phyloP scores from a whole-genome alignment of 139 green algal species.

The Tetradesmus obliquus region DNA sequence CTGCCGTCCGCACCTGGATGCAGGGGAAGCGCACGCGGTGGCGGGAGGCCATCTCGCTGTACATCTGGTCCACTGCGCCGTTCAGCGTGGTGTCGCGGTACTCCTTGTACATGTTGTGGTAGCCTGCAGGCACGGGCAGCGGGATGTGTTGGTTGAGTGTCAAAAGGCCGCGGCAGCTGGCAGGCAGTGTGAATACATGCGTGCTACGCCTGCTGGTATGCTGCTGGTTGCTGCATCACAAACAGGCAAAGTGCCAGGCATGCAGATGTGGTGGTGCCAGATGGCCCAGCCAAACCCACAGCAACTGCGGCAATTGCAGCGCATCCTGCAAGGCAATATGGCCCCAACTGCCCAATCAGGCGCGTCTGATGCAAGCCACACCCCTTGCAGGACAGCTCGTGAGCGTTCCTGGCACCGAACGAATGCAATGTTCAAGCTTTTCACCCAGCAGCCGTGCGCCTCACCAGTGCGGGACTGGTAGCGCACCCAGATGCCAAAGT shows the following conservation, averaged over 20 bases:
- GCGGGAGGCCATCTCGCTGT: conserved; percentile 97
- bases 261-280: neutral
- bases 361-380: too few relatives aligned
- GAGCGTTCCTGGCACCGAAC: too few relatives aligned
- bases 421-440: too few relatives aligned
- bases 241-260: neutral
- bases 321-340: too few relatives aligned
- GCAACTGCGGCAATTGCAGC: too few relatives aligned
- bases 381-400: too few relatives aligned
- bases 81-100: conserved; percentile 99
- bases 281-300: too few relatives aligned
- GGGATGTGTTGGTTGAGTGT: neutral
- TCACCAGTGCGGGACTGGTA: conserved; percentile 96
- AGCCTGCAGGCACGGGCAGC: conserved; percentile 5
- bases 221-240: neutral
- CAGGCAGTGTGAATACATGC: neutral
- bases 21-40: conserved; percentile 90
- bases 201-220: neutral
- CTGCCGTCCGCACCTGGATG: conserved; percentile 59
- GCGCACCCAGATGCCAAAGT: conserved; percentile 99
- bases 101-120: conserved; percentile 74
- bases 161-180: neutral
- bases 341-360: too few relatives aligned
- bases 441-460: conserved; percentile 48
- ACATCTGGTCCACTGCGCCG: conserved; percentile 95